Percentiles rank a stretch among this genome's conserved stretches.
These are phyloP conservation scores for Acidiella bohemica DNA, from an alignment of 495 filamentous ascomycete genomes.

Conservation along the genomic window DNA sequence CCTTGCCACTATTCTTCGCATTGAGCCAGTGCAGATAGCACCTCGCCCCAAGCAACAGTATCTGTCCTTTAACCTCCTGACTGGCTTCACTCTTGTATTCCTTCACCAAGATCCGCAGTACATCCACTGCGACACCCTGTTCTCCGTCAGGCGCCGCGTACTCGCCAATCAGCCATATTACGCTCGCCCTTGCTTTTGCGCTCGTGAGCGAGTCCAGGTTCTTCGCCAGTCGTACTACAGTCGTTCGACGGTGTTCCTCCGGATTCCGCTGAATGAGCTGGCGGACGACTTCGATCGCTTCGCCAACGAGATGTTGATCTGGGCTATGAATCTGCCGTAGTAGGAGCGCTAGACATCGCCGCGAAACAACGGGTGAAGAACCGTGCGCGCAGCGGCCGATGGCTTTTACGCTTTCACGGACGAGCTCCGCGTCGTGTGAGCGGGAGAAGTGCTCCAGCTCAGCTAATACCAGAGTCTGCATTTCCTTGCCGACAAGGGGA, in stretches of 20 bases:
- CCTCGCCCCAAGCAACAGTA: conserved; percentile 82
- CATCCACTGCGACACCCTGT: conserved; percentile 83
- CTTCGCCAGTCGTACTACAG: conserved; percentile 82
- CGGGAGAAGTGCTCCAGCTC: conserved; percentile 88
- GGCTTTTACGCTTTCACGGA: conserved; percentile 76
- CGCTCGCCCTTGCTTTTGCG: conserved; percentile 75
- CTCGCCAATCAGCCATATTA: conserved; percentile 96
- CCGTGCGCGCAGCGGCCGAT: conserved; percentile 84
- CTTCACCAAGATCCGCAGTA: conserved; percentile 77
- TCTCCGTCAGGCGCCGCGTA: conserved; percentile 66
- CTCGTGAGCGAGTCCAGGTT: conserved; percentile 75
- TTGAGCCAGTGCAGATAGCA: conserved; percentile 86
- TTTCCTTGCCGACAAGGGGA: conserved; percentile 57
- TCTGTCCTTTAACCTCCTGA: conserved; percentile 81
- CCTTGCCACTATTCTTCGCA: conserved; percentile 26
- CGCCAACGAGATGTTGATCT: conserved; percentile 76
- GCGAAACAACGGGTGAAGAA: conserved; percentile 48
- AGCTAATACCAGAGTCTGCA: conserved; percentile 73
- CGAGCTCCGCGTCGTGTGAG: conserved; percentile 57
- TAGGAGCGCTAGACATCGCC: conserved; percentile 66
- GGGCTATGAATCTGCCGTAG: conserved; percentile 71
- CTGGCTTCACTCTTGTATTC: conserved; percentile 68
- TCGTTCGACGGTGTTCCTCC: conserved; percentile 54
- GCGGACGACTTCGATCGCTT: conserved; percentile 81
- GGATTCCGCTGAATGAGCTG: conserved; percentile 92